Evolutionary conservation across 75 land plant genomes (phyloP), one percentile per base, ranked within the genome.

Genomic region (Azolla pinnata): DNA sequence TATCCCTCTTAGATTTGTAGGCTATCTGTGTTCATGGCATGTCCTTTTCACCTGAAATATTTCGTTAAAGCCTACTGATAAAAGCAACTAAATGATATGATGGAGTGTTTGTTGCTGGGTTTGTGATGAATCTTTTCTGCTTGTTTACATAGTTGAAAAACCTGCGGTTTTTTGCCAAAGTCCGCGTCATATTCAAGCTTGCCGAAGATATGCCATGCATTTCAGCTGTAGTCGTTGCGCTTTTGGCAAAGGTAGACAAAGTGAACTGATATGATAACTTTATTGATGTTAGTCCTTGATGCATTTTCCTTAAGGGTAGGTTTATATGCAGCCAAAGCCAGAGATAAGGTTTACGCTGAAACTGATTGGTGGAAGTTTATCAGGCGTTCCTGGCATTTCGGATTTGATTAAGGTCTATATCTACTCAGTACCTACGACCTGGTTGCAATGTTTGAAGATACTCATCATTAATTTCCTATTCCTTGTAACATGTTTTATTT

Each of bases 201-300:
- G 66, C 86, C 29, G 99, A 95, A 33, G 89, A 95, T 62, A 90
- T 95, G 5, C 99, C 99, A 31, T 95, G 99, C 56, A 95, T 95
- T 65, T 86, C 99, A 61, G 99, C 88, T 61, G 86, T 95, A 48
- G 92, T 86, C 52, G 92, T 86, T 59, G 97, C 97, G 35, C 82
- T 95, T 20, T 80, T 95, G 49, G 61, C 88, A 29, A 83, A 95
- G 81, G 99, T 95, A 77, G 59, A 45, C 2, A 18, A 46, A 46
- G 25, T 50, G n/a, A 31, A 14, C 52, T 26, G 14, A 21, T 18
- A 40, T 63, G 57, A 8, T 4, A 14, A 9, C 10, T 55, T 55
- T 29, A 24, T 55, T 55, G 24, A 50, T 45, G 31, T 16, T 62
- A 21, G 9, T 26, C 16, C 28, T 56, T 23, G 60, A 54, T 28